phyloP scores from a whole-genome alignment of 306 rosid species.

The Medicago ruthenica region DNA sequence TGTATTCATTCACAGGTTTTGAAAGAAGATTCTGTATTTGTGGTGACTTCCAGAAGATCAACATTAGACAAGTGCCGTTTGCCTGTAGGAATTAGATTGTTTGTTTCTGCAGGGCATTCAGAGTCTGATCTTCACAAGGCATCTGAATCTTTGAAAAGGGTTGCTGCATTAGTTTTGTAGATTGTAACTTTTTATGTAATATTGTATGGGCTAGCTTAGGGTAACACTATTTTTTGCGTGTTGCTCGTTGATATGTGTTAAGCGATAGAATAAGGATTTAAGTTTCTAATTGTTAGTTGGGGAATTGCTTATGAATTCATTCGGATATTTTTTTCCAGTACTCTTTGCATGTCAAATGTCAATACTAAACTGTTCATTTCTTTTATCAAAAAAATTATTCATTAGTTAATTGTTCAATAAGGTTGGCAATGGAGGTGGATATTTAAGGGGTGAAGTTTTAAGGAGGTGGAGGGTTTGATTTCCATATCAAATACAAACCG shows the following conservation, averaged over 20 bases:
- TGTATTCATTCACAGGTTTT: conserved; percentile 58
- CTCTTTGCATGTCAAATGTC: not conserved
- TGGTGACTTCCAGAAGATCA: conserved; percentile 77
- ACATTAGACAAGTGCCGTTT: conserved; percentile 78
- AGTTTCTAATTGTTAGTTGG: conserved; percentile 27
- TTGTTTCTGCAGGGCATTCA: conserved; percentile 83
- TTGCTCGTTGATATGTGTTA: conserved; percentile 39
- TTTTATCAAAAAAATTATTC: conserved; percentile 19
- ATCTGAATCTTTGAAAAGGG: conserved; percentile 72
- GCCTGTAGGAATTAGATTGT: conserved; percentile 82
- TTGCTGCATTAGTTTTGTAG: conserved; percentile 54
- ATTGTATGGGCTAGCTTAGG: conserved; percentile 33
- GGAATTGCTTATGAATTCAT: conserved; percentile 22
- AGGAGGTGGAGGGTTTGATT: not conserved
- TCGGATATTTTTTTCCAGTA: not conserved
- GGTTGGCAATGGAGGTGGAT: not conserved
- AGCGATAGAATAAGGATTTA: conserved; percentile 42
- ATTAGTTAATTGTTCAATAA: conserved; percentile 24
- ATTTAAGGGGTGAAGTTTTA: no score
- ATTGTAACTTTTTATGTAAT: conserved; percentile 33
- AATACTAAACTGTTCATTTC: no score
- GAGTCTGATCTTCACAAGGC: conserved; percentile 82
- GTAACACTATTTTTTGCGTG: conserved; percentile 34
- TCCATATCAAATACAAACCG: no score
- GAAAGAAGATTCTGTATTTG: conserved; percentile 77